Evolutionary conservation across 2,329 filamentous ascomycete genomes (phyloP).

Genomic region (Alternaria consortialis): DNA sequence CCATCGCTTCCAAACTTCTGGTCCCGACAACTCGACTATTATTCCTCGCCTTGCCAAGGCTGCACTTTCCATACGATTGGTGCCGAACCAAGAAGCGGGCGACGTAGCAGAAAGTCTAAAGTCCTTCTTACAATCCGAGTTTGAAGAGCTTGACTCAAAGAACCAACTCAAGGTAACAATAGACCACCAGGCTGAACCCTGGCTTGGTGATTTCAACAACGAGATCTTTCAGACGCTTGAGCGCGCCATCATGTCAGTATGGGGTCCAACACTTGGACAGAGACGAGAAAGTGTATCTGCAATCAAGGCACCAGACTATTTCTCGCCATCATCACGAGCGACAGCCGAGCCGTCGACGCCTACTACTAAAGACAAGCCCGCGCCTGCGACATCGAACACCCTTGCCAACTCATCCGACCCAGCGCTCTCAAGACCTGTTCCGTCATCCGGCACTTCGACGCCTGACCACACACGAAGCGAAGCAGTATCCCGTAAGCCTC

Average conservation of each 20-base stretch:
- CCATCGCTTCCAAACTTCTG: slow-evolving; percentile 91
- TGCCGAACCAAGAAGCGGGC: slow-evolving; percentile 89
- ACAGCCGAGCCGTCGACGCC: slow-evolving; percentile 8
- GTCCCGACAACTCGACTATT: slow-evolving; percentile 85
- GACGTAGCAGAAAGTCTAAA: slow-evolving; percentile 75
- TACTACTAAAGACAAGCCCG: slow-evolving; percentile 26
- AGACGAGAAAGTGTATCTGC: slow-evolving; percentile 24
- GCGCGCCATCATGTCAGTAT: slow-evolving; percentile 82
- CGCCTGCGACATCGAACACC: slow-evolving; percentile 61
- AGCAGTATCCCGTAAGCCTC: slow-evolving; percentile 63
- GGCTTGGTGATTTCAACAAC: slow-evolving; percentile 91
- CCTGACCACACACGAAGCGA: neutral
- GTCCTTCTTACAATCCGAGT: slow-evolving; percentile 74
- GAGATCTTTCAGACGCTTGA: slow-evolving; percentile 91
- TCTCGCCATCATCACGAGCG: slow-evolving; percentile 20
- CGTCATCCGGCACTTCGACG: slow-evolving; percentile 9
- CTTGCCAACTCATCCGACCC: slow-evolving; percentile 55
- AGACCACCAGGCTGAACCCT: slow-evolving; percentile 93
- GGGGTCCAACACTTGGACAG: slow-evolving; percentile 67
- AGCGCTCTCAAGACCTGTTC: slow-evolving; percentile 15
- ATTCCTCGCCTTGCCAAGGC: slow-evolving; percentile 91
- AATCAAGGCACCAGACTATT: slow-evolving; percentile 26
- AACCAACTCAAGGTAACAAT: slow-evolving; percentile 85
- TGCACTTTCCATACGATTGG: slow-evolving; percentile 87
- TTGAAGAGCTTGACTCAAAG: slow-evolving; percentile 76